Evolutionary conservation across 1,139 yeast species (phyloP).

Genomic region (Saccharomycopsis phalli): DNA sequence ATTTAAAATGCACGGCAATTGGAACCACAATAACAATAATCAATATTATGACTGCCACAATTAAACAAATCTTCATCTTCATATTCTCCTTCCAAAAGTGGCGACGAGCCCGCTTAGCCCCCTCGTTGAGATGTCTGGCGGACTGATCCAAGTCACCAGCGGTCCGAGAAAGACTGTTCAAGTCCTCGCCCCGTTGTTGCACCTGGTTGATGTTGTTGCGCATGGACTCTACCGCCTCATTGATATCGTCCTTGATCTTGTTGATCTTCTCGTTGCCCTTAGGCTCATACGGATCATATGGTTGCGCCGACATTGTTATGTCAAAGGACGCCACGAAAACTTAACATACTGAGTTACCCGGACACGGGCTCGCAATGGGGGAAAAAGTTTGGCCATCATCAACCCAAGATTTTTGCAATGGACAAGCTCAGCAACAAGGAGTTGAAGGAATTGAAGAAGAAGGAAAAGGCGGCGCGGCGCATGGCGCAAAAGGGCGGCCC

Average conservation of each 20-base stretch:
- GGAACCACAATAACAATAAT: conserved; percentile 90
- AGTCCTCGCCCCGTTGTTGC: conserved; percentile 89
- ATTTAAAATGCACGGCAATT: conserved; percentile 70
- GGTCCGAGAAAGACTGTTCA: conserved; percentile 87
- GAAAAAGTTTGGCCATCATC: neutral
- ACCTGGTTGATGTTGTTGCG: conserved; percentile 94
- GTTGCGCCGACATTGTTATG: conserved; percentile 69
- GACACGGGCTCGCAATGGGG: neutral
- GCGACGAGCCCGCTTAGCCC: conserved; percentile 95
- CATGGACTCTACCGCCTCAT: conserved; percentile 97
- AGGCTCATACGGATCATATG: conserved; percentile 87
- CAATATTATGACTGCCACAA: conserved; percentile 69
- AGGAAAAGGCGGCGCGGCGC: conserved; percentile 83
- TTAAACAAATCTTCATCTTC: conserved; percentile 91
- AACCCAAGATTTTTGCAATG: conserved; percentile 4
- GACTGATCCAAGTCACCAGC: conserved; percentile 89
- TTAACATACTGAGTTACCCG: neutral
- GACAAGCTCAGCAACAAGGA: conserved; percentile 62
- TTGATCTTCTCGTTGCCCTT: conserved; percentile 44
- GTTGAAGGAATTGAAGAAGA: conserved; percentile 75
- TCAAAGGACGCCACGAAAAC: neutral
- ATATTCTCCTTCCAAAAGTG: conserved; percentile 99
- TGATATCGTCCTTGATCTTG: conserved; percentile 63
- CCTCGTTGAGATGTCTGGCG: conserved; percentile 94
- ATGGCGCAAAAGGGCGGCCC: conserved; percentile 46